These are phyloP conservation scores for Pythium aphanidermatum DNA, from an alignment of 352 stramenopile genomes.

Conservation along the genomic window DNA sequence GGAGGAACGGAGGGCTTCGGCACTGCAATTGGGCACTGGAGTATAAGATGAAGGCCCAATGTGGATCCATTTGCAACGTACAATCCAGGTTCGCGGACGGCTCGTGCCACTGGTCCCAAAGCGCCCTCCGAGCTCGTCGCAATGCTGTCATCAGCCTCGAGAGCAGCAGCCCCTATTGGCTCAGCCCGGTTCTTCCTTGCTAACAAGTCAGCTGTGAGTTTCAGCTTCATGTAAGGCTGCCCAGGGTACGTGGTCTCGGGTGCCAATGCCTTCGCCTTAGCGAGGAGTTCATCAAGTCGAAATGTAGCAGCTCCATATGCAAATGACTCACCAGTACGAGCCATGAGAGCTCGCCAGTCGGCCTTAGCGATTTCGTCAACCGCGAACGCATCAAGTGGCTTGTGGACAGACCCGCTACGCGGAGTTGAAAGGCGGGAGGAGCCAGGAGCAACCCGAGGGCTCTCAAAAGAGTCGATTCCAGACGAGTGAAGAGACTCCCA, in stretches of 20 bases:
- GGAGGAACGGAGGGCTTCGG: neutral
- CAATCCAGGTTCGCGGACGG: conserved; percentile 49
- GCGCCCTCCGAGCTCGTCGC: too few relatives aligned
- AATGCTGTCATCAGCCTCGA: conserved; percentile 10
- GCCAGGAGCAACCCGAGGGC: too few relatives aligned
- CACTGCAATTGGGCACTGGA: conserved; percentile 29
- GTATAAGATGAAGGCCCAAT: conserved; percentile 33
- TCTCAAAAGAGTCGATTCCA: conserved; percentile 28
- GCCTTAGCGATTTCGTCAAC: conserved; percentile 53
- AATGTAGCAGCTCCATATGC: conserved; percentile 52
- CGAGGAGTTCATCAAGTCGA: conserved; percentile 52
- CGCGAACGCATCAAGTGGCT: conserved; percentile 35
- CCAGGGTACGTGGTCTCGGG: neutral
- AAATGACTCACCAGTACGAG: conserved; percentile 36
- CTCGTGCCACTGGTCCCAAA: too few relatives aligned
- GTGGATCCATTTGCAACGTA: conserved; percentile 38
- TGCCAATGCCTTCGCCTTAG: conserved; percentile 17
- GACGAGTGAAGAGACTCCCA: conserved; percentile 52
- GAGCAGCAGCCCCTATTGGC: conserved; percentile 28
- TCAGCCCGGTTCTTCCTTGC: conserved; percentile 44
- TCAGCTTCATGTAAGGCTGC: conserved; percentile 32
- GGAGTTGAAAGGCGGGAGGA: conserved; percentile 19
- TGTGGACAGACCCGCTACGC: conserved; percentile 8
- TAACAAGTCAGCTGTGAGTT: conserved; percentile 46
- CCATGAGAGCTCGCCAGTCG: conserved; percentile 43